Percentiles rank a stretch among this genome's conserved stretches.
Evolutionary conservation across 148 eudicot genomes (phyloP).

Genomic region (Diospyros kaki): DNA sequence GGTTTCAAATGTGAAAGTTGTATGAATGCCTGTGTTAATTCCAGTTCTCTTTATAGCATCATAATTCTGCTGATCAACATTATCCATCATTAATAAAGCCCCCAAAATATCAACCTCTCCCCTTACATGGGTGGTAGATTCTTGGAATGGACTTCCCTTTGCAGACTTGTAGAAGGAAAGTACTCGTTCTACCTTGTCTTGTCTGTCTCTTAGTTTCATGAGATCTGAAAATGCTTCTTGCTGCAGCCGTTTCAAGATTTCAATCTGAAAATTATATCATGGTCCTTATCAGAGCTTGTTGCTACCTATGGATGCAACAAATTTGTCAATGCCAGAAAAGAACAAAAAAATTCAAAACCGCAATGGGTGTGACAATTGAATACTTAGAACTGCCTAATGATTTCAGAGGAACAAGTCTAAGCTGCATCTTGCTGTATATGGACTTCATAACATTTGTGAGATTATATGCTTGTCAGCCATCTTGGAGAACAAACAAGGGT

Average conservation of each 20-base stretch:
- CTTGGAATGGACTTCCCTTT: slow-evolving; percentile 70
- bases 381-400: not conserved
- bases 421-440: not conserved
- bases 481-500: not conserved
- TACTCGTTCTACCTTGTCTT: slow-evolving; percentile 77
- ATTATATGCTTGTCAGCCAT: not conserved
- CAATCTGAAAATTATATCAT: slow-evolving; percentile 72
- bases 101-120: slow-evolving; percentile 72
- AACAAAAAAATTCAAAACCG: not conserved
- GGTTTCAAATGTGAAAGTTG: slow-evolving; percentile 66
- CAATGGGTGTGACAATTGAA: not conserved
- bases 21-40: slow-evolving; percentile 57
- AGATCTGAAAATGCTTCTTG: slow-evolving; percentile 92
- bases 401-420: not conserved
- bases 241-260: slow-evolving; percentile 93
- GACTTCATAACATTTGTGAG: not conserved
- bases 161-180: slow-evolving; percentile 56
- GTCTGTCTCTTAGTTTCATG: slow-evolving; percentile 95
- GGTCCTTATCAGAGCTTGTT: slow-evolving; percentile 32
- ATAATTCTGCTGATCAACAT: slow-evolving; percentile 38
- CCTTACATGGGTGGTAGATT: slow-evolving; percentile 62
- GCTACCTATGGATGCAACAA: slow-evolving; percentile 37
- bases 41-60: slow-evolving; percentile 58
- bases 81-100: slow-evolving; percentile 40
- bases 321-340: slow-evolving; percentile 19